Base-by-base conservation (phyloP, 2,329 filamentous ascomycete genomes). In the Golovinomyces cichoracearum region DNA sequence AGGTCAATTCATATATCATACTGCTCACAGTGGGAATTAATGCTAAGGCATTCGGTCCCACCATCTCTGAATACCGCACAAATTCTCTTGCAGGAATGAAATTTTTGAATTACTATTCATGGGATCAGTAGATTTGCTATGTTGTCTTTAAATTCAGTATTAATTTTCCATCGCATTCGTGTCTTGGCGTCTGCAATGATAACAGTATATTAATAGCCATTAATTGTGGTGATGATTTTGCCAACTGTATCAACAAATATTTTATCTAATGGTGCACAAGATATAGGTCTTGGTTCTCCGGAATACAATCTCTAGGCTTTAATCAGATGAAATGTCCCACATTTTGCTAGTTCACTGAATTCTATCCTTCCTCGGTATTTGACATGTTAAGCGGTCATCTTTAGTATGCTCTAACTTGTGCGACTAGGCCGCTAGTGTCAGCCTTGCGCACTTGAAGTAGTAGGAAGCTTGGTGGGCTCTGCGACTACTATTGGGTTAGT, bases 181-280 rank as follows among this genome's bases (percentile, higher is more conserved):
- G 25, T 31, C n/a, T 46, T 46, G 1, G 29, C 29, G 15, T 31
- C 29, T 10, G 29, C 15, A 5, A 31, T 31, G 2, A 31, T 31
- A 10, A 5, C 29, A 10, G 4, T 15, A 31, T 31, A 31, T 5
- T 31, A 15, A 2, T 2, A 2, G 2, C 29, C 4, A n/a, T 46
- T 46, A 9, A 42, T 23, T 22, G 21, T 21, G 1, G 38, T 23
- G 9, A 7, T 23, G 6, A 42, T 10, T 42, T 42, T 42, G 2
- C 38, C 38, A 1, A 22, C 38, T 23, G n/a, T 52, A 47, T 12
- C 48, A 45, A 37, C n/a, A 5, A 37, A 37, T 37, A 37, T 17
- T 37, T 37, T n/a, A 37, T 37, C 33, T 37, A 37, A 17, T n/a
- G 33, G 33, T 4, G 15, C 33, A 17, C 6, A 7, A 3, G 33